Percentiles rank a stretch among this genome's conserved stretches.
Evolutionary conservation across 169 alveolate species (phyloP).

Genomic region (Neospora caninum): DNA sequence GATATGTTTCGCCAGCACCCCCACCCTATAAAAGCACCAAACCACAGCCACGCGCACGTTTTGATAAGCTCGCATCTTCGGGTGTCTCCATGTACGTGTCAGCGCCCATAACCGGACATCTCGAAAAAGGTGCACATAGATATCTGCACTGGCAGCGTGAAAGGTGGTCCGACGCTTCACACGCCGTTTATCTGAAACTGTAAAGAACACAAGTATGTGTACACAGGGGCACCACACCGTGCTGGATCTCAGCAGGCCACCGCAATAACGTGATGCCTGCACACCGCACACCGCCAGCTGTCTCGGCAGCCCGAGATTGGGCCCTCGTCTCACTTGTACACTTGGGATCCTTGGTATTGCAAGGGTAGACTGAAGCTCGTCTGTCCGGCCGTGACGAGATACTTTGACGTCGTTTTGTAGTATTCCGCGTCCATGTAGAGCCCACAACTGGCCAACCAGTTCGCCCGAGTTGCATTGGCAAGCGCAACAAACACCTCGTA

Average conservation of each 20-base stretch:
- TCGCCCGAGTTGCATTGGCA: neutral
- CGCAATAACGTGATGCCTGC: too few species aligned
- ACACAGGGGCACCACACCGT: too few species aligned
- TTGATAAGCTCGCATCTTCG: neutral
- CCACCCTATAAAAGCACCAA: constrained; percentile 34
- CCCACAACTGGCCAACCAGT: constrained; percentile 61
- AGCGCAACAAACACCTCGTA: constrained; percentile 57
- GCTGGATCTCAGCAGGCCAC: too few species aligned
- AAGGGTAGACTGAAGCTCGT: constrained; percentile 8
- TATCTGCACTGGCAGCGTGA: neutral
- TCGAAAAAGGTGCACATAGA: neutral
- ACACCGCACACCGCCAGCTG: too few species aligned
- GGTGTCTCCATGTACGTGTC: neutral
- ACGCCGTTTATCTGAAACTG: too few species aligned
- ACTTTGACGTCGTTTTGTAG: constrained; percentile 1
- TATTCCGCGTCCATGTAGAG: constrained; percentile 41
- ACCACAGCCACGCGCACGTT: neutral
- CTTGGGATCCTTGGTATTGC: neutral
- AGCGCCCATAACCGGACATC: neutral
- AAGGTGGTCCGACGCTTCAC: too few species aligned
- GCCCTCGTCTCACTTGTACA: constrained; percentile 4
- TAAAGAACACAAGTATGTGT: too few species aligned
- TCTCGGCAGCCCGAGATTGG: neutral
- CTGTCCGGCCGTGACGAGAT: neutral
- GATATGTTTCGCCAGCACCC: constrained; percentile 42